Evolutionary conservation across 306 rosid genomes (phyloP).

Genomic region (Vicia faba): DNA sequence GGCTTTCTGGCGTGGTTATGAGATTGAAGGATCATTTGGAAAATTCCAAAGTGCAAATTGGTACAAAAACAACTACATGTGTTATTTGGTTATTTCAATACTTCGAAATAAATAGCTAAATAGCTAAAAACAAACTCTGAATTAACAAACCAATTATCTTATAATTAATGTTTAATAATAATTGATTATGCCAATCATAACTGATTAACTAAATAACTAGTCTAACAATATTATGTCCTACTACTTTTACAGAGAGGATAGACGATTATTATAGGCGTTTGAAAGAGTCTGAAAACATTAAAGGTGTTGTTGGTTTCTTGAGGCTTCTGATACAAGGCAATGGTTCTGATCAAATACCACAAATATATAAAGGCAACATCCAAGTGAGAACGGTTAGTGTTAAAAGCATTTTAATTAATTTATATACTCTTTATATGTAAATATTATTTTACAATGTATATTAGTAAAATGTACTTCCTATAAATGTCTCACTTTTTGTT

Average conservation of each 20-base stretch:
- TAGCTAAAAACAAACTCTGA: no score
- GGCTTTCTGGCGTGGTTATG: not conserved
- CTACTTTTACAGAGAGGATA: constrained; percentile 11
- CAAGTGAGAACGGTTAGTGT: constrained; percentile 15
- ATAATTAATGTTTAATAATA: no score
- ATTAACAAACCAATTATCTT: no score
- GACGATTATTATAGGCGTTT: not conserved
- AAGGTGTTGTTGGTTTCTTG: constrained; percentile 35
- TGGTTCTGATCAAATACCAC: not conserved
- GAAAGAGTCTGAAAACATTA: not conserved
- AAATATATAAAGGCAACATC: constrained; percentile 8
- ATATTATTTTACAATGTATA: no score
- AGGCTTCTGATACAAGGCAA: constrained; percentile 18
- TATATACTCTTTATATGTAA: no score
- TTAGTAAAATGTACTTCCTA: no score
- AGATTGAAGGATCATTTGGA: constrained; percentile 12
- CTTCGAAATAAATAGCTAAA: not conserved
- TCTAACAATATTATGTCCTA: not conserved
- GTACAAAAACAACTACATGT: not conserved
- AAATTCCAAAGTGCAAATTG: not conserved
- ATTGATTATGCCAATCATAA: no score
- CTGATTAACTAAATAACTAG: no score
- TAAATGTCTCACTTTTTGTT: no score
- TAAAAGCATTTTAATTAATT: not conserved
- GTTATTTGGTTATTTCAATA: not conserved